Evolutionary conservation across 2,329 filamentous ascomycete genomes (phyloP), one percentile per base, ranked within the genome.

Genomic region (Diaporthe sp.): DNA sequence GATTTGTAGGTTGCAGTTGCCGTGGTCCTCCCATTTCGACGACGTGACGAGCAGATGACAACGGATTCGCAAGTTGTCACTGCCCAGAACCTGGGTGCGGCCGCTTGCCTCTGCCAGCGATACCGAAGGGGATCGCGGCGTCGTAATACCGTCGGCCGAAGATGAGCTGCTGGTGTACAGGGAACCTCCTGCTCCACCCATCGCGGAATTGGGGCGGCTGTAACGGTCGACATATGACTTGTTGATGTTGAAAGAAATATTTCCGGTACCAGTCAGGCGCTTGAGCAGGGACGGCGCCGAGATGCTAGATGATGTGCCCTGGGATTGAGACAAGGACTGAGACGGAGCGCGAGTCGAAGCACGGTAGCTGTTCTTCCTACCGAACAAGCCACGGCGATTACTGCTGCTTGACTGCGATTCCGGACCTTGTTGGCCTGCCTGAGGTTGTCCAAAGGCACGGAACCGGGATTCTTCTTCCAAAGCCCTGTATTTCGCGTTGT

Each of bases 1-100:
- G 80, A 99, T 95, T 22, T 94, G 95, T 76, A 99, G 86, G 51
- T 92, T 89, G 76, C 95, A 97, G 79, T 94, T 92, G 78, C 97
- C 96, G 86, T 96, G 92, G 82, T 98, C 96, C 77, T 95, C 92
- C 97, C 97, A 99, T 82, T 96, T 96, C 68, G 92, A 92, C 17
- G 91, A 88, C 1, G 90, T 88, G 76, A 95, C 93, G 68, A 96
- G 92, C 67, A 94, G 88, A 83, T 98, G 98, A 17, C 98, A 90
- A 49, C 95, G 90, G 79, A 98, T 94, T 79, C 96, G 96, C 71
- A 96, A 92, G 80, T 97, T 95, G 73, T 93, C 93, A 75, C 95
- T 92, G 72, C 93, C 94, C 31, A 92, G 84, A 28, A 92, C 89
- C 28, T 87, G 88, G 72, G 86, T 86, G 61, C 88, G 88, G 8